Base-by-base conservation (phyloP, 2,329 filamentous ascomycete species). In the Bimuria novae-zelandiae region DNA sequence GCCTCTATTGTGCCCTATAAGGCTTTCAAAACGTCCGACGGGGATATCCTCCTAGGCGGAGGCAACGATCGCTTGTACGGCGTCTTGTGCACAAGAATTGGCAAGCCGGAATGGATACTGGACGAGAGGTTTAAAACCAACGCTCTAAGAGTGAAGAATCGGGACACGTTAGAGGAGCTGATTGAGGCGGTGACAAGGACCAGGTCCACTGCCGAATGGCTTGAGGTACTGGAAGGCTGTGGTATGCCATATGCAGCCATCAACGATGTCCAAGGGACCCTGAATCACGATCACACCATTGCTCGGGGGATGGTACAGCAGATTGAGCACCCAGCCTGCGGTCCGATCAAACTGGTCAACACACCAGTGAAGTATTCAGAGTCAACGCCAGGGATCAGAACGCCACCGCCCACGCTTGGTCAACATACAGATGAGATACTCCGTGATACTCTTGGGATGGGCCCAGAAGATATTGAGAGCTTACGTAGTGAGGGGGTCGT, bases 1-100 rank as follows among this genome's bases (percentile, higher is more conserved):
- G 89, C 93, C n/a, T 96, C 91, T 0, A 97, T 99, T 70, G 94
- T 99, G 0, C 94, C 94, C 0, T 99, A 99, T 73, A 87, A 88
- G 65, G 90, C 91, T 0, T 99, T 87, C 75, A 81, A 82, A 65
- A 87, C 85, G 2, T 74, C 74, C 2, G 84, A 88, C 56, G 84
- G 85, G 14, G 83, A 86, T 61, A 81, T 88, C 43, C 76, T 88
- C 54, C 75, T 87, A 5, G 85, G 85, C 12, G 85, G 85, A 16
- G 85, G 84, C 2, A 87, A 87, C 53, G 85, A 88, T 62, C 76
- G 80, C 3, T 73, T 87, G 0, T 87, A 82, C 49, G 84, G 84
- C 2, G 77, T 87, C 3, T 64, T 88, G 32, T 85, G 82, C 64
- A 77, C 83, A 49, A 79, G 76, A 52, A 68, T 87, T 4, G 82